phyloP scores from a whole-genome alignment of 164 flowering plant genomes.

The Macadamia integrifolia region DNA sequence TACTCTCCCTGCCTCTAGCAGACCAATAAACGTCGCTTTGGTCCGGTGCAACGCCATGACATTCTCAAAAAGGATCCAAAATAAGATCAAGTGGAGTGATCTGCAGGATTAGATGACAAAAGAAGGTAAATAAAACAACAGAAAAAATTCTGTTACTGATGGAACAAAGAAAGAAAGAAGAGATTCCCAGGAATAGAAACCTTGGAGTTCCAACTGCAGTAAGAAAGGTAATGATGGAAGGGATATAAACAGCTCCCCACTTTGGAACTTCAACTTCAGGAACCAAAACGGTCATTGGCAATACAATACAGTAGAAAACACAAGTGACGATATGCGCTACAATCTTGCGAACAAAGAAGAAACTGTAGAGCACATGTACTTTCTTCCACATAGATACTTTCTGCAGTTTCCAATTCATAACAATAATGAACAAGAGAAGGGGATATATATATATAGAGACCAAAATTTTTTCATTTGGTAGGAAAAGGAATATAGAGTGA shows the following conservation, averaged over 20 bases:
- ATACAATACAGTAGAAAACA: conserved; percentile 77
- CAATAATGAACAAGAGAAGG: neutral
- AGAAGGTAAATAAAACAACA: neutral
- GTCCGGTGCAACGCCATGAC: conserved; percentile 97
- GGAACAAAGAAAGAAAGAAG: neutral
- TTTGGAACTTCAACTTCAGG: conserved; percentile 90
- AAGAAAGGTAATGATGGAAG: conserved; percentile 76
- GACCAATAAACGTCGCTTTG: conserved; percentile 86
- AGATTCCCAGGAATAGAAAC: conserved; percentile 17
- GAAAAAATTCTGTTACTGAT: neutral
- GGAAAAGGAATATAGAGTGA: neutral
- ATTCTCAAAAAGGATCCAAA: conserved; percentile 96
- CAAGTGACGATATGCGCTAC: conserved; percentile 90
- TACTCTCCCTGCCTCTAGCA: conserved; percentile 74
- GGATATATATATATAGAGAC: neutral
- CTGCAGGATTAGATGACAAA: conserved; percentile 29
- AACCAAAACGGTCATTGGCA: conserved; percentile 72
- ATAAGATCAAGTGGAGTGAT: conserved; percentile 80
- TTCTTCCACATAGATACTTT: conserved; percentile 85
- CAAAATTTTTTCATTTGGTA: neutral
- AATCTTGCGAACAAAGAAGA: conserved; percentile 92
- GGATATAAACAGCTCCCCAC: conserved; percentile 94
- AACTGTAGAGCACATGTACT: conserved; percentile 90
- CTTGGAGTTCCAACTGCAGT: conserved; percentile 98
- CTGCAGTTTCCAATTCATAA: conserved; percentile 33